A percentile compares a stretch with the other conserved stretches of the same genome.
phyloP scores from a whole-genome alignment of 2,329 filamentous ascomycete species.

The Botrytis medusae region DNA sequence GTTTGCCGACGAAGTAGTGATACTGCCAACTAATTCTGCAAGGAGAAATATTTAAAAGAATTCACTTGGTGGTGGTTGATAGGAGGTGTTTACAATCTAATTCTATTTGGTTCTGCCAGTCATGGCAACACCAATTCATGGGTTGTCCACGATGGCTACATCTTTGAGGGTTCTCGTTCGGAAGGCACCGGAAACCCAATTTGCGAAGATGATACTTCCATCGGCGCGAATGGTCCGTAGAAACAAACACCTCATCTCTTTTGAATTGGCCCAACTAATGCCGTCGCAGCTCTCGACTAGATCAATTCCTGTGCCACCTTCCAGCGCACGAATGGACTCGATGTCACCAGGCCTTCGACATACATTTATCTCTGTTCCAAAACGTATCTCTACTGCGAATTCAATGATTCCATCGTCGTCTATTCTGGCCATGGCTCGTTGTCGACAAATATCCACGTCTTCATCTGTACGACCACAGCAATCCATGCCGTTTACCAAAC shows the following conservation, averaged over 20 bases:
- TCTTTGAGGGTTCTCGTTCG: slow-evolving; percentile 11
- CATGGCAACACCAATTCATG: slow-evolving; percentile 16
- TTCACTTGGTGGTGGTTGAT: slow-evolving; percentile 20
- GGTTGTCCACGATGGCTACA: slow-evolving; percentile 18
- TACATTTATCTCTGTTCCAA: not conserved
- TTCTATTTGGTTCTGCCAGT: slow-evolving; percentile 20
- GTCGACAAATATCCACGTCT: slow-evolving; percentile 33
- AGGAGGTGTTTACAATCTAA: slow-evolving; percentile 17
- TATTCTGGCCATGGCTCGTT: slow-evolving; percentile 25
- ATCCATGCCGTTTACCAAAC: slow-evolving; percentile 21
- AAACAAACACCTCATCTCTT: not conserved
- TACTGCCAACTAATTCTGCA: not conserved
- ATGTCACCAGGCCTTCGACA: not conserved
- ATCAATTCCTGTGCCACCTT: slow-evolving; percentile 25
- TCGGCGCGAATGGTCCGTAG: slow-evolving; percentile 18
- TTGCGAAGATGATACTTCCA: not conserved
- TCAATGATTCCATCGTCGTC: slow-evolving; percentile 26
- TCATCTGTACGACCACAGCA: slow-evolving; percentile 28
- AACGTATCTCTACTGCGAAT: slow-evolving; percentile 29
- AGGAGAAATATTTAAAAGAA: not conserved
- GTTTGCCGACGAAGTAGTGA: not conserved
- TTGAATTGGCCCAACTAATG: not conserved
- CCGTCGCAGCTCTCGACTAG: slow-evolving; percentile 13
- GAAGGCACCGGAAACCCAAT: slow-evolving; percentile 6
- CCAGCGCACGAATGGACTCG: slow-evolving; percentile 21